A percentile compares a stretch with the other conserved stretches of the same genome.
phyloP scores from a whole-genome alignment of 352 stramenopile genomes.

The Globisporangium nagaii region DNA sequence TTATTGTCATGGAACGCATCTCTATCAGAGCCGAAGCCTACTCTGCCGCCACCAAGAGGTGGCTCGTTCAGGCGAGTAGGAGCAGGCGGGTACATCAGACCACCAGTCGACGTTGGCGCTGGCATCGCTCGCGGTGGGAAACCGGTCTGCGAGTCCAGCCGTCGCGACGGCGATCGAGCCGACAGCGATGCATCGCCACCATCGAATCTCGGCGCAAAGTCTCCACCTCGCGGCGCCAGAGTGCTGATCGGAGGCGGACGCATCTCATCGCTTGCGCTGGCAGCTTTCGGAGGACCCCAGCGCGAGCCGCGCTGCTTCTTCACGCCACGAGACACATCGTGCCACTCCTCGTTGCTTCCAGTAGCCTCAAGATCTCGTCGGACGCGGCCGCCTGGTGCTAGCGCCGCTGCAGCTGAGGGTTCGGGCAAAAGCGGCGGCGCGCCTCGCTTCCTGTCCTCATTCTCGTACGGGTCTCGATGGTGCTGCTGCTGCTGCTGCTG shows the following conservation, averaged over 20 bases:
- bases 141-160: background rate
- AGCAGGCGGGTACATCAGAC: background rate
- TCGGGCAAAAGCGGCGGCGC: slow-evolving; percentile 3
- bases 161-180: slow-evolving; percentile 5
- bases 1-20: slow-evolving; percentile 10
- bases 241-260: slow-evolving; percentile 51
- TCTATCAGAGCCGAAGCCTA: slow-evolving; percentile 6
- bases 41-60: background rate
- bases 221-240: slow-evolving; percentile 4
- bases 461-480: slow-evolving; percentile 2
- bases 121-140: background rate
- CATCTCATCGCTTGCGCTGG: slow-evolving; percentile 19
- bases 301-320: slow-evolving; percentile 70
- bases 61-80: background rate
- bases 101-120: too few species aligned
- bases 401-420: slow-evolving; percentile 5
- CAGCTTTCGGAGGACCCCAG: slow-evolving; percentile 55
- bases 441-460: slow-evolving; percentile 4
- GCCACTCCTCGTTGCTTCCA: slow-evolving; percentile 18
- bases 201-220: background rate
- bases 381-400: slow-evolving; percentile 10
- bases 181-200: background rate
- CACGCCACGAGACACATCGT: slow-evolving; percentile 28
- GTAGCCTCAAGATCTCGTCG: slow-evolving; percentile 20
- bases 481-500: background rate